Percentiles rank a stretch among this genome's conserved stretches.
Conservation (phyloP, 805 yeast species). For the Saturnispora dispora region DNA sequence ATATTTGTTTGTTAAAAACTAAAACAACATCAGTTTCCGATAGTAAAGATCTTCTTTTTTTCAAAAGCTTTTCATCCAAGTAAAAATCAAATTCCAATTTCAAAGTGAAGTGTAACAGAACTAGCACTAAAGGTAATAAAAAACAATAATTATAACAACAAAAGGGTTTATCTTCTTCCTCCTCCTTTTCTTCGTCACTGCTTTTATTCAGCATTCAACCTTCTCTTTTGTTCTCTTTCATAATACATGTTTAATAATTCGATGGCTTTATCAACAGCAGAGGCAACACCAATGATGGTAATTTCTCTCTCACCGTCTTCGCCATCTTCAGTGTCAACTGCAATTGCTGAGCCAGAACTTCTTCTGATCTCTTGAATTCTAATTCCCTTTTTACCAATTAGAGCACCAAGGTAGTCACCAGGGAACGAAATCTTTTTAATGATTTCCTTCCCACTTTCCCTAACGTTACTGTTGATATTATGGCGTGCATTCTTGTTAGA, state of each 20-base stretch:
- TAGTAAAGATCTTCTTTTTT: not conserved
- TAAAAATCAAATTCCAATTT: not conserved
- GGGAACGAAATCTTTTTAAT: constrained; percentile 52
- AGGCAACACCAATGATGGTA: constrained; percentile 54
- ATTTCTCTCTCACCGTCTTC: constrained; percentile 58
- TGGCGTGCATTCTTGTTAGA: not conserved
- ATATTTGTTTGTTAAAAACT: not conserved
- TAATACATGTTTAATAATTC: constrained; percentile 44
- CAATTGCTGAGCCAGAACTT: constrained; percentile 67
- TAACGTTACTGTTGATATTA: not conserved
- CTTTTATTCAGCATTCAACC: constrained; percentile 14
- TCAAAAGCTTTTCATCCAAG: no score
- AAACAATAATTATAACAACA: not conserved
- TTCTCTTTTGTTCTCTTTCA: constrained; percentile 42
- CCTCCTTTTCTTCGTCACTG: not conserved
- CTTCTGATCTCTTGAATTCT: constrained; percentile 81
- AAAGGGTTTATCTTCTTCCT: not conserved
- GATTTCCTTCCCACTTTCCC: constrained; percentile 21
- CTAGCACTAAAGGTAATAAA: not conserved
- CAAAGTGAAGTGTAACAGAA: not conserved
- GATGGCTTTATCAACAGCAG: constrained; percentile 51
- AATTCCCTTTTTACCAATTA: constrained; percentile 79
- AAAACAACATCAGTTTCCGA: not conserved
- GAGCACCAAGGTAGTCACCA: constrained; percentile 77
- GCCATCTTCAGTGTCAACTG: constrained; percentile 56